Evolutionary conservation across 2,329 filamentous ascomycete genomes (phyloP).

Genomic region (Stemphylium beticola): DNA sequence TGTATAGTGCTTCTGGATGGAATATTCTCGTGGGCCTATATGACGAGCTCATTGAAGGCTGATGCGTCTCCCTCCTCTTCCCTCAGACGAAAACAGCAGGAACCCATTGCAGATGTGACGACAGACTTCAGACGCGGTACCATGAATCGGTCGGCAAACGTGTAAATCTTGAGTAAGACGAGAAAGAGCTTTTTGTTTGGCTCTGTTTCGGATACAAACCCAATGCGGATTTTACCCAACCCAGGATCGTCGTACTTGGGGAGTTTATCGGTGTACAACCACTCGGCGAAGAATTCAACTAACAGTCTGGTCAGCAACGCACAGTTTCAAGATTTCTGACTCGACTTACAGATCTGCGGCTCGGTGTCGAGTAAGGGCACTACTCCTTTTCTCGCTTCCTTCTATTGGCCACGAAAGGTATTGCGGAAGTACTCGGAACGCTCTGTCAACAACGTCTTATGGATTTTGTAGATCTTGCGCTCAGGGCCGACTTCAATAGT

Average conservation of each 20-base stretch:
- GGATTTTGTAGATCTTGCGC: conserved; percentile 8
- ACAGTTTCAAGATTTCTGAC: not conserved
- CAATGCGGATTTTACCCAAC: too few species aligned
- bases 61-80: too few species aligned
- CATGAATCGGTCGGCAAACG: not conserved
- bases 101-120: not conserved
- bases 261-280: not conserved
- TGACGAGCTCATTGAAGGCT: too few species aligned
- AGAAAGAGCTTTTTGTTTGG: not conserved
- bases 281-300: not conserved
- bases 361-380: conserved; percentile 9
- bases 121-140: not conserved
- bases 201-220: too few species aligned
- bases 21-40: too few species aligned
- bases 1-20: not conserved
- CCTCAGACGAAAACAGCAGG: too few species aligned
- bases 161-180: not conserved
- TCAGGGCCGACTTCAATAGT: conserved; percentile 12
- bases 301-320: not conserved
- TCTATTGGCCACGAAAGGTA: conserved; percentile 17
- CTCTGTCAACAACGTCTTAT: conserved; percentile 15
- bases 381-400: conserved; percentile 7
- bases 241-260: not conserved
- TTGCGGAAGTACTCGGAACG: conserved; percentile 25
- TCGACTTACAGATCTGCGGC: not conserved